These are phyloP conservation scores for Pyrrhoderma noxium DNA, from an alignment of 1,284 basidiomycete species.

Conservation along the genomic window DNA sequence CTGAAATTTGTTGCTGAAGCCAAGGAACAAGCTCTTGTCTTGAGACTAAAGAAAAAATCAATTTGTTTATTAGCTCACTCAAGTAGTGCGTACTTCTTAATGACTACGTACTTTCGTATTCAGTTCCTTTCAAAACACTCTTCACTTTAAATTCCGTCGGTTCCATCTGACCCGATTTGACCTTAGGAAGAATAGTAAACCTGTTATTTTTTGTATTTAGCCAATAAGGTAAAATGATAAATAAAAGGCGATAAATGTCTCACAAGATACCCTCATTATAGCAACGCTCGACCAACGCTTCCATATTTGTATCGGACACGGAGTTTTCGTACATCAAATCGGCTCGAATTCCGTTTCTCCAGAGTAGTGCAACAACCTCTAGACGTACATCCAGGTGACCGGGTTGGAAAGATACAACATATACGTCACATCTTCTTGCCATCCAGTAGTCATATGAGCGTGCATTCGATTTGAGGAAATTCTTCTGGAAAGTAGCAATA, in stretches of 20 bases:
- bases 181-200: constrained; percentile 64
- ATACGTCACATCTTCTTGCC: constrained; percentile 79
- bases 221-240: no score
- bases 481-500: constrained; percentile 65
- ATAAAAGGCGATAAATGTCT: no score
- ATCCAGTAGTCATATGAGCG: constrained; percentile 84
- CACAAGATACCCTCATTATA: constrained; percentile 73
- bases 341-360: constrained; percentile 77
- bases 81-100: no score
- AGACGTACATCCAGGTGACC: constrained; percentile 72
- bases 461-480: constrained; percentile 64
- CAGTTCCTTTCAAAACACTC: constrained; percentile 67
- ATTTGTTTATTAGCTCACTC: no score
- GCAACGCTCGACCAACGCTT: constrained; percentile 60
- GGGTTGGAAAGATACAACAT: constrained; percentile 72
- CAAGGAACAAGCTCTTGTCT: constrained; percentile 23
- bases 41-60: constrained; percentile 32
- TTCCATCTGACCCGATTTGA: constrained; percentile 49
- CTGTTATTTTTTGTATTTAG: constrained; percentile 33
- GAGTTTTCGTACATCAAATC: constrained; percentile 82
- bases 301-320: constrained; percentile 50
- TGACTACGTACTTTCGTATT: constrained; percentile 52
- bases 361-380: constrained; percentile 70
- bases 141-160: constrained; percentile 72
- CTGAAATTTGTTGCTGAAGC: constrained; percentile 23